A percentile compares a stretch with the other conserved stretches of the same genome.
Evolutionary conservation across 352 stramenopile species (phyloP).

Genomic region (Nannochloropsis limnetica): DNA sequence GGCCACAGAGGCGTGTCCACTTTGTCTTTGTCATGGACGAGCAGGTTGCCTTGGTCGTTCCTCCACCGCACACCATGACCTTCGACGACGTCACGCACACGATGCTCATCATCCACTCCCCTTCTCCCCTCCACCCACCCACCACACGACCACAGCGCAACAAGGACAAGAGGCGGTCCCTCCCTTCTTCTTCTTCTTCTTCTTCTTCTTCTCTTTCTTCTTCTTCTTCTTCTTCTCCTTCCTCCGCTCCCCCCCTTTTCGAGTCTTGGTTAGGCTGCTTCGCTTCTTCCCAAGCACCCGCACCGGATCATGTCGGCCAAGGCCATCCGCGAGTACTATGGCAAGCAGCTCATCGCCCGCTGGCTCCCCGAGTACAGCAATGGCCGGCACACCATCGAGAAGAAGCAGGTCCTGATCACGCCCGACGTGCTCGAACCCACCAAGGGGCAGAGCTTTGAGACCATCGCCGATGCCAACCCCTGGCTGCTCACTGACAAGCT

Average conservation of each 20-base stretch:
- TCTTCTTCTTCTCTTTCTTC: neutral
- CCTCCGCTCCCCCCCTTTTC: neutral
- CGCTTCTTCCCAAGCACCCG: neutral
- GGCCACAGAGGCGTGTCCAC: neutral
- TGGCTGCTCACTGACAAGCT: constrained; percentile 74
- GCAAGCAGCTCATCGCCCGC: constrained; percentile 78
- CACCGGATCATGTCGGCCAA: constrained; percentile 79
- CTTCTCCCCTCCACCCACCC: neutral
- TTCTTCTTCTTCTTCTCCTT: neutral
- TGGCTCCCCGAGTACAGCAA: constrained; percentile 59
- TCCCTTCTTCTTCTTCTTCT: neutral
- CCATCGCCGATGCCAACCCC: constrained; percentile 63
- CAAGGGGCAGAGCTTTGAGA: constrained; percentile 47
- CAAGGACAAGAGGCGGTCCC: neutral
- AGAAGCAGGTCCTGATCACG: constrained; percentile 55
- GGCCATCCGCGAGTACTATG: constrained; percentile 86
- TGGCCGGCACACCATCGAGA: constrained; percentile 65
- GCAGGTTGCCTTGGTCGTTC: neutral
- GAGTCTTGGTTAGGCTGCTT: neutral
- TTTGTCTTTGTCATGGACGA: neutral
- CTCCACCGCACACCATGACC: neutral
- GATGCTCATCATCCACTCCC: neutral
- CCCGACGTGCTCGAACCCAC: constrained; percentile 45
- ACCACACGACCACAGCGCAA: neutral
- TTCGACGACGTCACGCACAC: neutral